These are phyloP conservation scores for Spizellomyces sp. DNA, from an alignment of 192 early-diverging fungal species.

Conservation along the genomic window DNA sequence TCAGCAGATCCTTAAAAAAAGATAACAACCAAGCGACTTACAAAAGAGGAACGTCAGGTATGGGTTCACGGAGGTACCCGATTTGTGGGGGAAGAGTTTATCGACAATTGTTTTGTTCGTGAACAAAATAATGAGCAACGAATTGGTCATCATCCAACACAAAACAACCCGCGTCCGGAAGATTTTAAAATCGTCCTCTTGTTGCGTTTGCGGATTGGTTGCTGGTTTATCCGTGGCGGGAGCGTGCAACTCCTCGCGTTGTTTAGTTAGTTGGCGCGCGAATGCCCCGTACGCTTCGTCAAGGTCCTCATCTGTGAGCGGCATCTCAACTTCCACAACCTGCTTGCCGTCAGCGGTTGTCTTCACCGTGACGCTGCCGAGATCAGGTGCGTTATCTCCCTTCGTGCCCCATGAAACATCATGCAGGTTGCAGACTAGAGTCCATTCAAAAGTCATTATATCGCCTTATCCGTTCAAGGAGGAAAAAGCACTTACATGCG, in stretches of 20 bases:
- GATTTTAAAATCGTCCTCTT: slow-evolving; percentile 54
- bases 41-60: slow-evolving; percentile 54
- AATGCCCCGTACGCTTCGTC: slow-evolving; percentile 73
- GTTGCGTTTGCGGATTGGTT: slow-evolving; percentile 32
- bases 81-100: slow-evolving; percentile 33
- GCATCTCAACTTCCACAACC: slow-evolving; percentile 71
- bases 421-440: slow-evolving; percentile 53
- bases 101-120: slow-evolving; percentile 37
- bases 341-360: slow-evolving; percentile 66
- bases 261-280: slow-evolving; percentile 56
- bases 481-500: slow-evolving; percentile 33
- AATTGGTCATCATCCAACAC: slow-evolving; percentile 50
- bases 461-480: not conserved
- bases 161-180: slow-evolving; percentile 56
- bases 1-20: not conserved
- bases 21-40: slow-evolving; percentile 3
- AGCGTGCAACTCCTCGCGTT: slow-evolving; percentile 14
- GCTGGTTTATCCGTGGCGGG: slow-evolving; percentile 55
- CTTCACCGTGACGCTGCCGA: slow-evolving; percentile 69
- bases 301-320: slow-evolving; percentile 69
- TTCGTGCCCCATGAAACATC: slow-evolving; percentile 67
- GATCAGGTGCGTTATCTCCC: slow-evolving; percentile 55
- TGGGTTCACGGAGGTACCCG: slow-evolving; percentile 36
- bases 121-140: slow-evolving; percentile 42
- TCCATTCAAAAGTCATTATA: not conserved